Evolutionary conservation across 371 early-diverging fungal genomes (phyloP).

Genomic region (Batkoa obscura): DNA sequence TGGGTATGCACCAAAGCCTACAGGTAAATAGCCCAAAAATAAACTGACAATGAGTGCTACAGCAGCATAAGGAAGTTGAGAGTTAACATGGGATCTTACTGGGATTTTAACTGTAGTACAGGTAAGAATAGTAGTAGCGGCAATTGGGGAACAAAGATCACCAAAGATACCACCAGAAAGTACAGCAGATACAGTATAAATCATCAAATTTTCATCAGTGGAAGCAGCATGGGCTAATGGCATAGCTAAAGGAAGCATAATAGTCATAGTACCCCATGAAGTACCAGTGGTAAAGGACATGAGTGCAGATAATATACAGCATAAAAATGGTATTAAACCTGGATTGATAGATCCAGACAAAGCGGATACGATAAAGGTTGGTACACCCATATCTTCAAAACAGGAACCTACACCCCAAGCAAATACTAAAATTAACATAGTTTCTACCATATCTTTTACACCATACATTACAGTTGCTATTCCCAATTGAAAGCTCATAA

Average conservation of each 20-base stretch:
- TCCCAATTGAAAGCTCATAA: not conserved
- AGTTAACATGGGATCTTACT: constrained; percentile 2
- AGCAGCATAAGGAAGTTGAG: constrained; percentile 6
- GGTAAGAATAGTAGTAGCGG: constrained; percentile 6
- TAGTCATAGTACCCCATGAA: constrained; percentile 8
- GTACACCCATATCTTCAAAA: not conserved
- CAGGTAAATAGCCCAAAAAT: constrained; percentile 5
- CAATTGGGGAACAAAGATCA: constrained; percentile 4
- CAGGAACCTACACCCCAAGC: constrained; percentile 6
- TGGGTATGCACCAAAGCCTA: constrained; percentile 5
- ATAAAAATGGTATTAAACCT: not conserved
- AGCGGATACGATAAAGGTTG: not conserved
- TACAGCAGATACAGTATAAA: constrained; percentile 1
- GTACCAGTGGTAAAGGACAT: constrained; percentile 6
- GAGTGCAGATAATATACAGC: not conserved
- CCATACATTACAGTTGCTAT: constrained; percentile 3
- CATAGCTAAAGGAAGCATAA: constrained; percentile 6
- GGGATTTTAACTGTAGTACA: not conserved
- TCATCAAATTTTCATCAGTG: not conserved
- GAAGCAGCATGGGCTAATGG: not conserved
- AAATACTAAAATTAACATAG: constrained; percentile 4
- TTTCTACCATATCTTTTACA: constrained; percentile 4
- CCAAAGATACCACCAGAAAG: constrained; percentile 6
- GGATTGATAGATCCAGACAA: not conserved
- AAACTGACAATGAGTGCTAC: not conserved